phyloP scores from a whole-genome alignment of 352 stramenopile species.

The Globisporangium canariense region DNA sequence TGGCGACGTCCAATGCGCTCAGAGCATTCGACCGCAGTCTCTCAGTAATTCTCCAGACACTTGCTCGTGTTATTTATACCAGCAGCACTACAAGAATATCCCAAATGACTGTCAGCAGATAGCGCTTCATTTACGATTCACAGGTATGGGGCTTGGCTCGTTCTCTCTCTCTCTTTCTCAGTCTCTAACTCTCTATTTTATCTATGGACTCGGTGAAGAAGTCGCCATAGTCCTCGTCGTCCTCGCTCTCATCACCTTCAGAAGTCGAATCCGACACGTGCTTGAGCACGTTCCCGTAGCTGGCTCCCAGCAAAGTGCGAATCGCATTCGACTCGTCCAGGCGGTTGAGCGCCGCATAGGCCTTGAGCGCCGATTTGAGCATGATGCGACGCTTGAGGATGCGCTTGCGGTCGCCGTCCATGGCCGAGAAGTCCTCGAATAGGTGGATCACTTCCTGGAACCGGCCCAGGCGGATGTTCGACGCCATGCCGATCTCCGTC shows the following conservation, averaged over 20 bases:
- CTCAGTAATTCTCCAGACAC: slow-evolving; percentile 2
- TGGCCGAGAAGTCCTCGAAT: slow-evolving; percentile 70
- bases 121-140: slow-evolving; percentile 9
- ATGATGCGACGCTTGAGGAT: slow-evolving; percentile 53
- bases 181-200: slow-evolving; percentile 27
- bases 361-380: slow-evolving; percentile 49
- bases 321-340: slow-evolving; percentile 67
- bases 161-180: neutral
- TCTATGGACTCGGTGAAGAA: slow-evolving; percentile 23
- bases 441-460: slow-evolving; percentile 62
- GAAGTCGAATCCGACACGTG: neutral
- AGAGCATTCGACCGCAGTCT: slow-evolving; percentile 5
- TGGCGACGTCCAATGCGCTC: slow-evolving; percentile 7
- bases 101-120: neutral
- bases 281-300: slow-evolving; percentile 28
- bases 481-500: slow-evolving; percentile 72
- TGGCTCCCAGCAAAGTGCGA: slow-evolving; percentile 37
- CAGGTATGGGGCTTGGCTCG: slow-evolving; percentile 7
- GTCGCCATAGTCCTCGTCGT: slow-evolving; percentile 20
- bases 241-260: slow-evolving; percentile 19
- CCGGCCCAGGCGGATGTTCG: slow-evolving; percentile 52
- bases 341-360: slow-evolving; percentile 49
- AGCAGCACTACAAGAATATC: slow-evolving; percentile 1
- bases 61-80: slow-evolving; percentile 11
- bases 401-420: slow-evolving; percentile 61